Evolutionary conservation across 441 rosid species (phyloP).

Genomic region (Croton setiger): DNA sequence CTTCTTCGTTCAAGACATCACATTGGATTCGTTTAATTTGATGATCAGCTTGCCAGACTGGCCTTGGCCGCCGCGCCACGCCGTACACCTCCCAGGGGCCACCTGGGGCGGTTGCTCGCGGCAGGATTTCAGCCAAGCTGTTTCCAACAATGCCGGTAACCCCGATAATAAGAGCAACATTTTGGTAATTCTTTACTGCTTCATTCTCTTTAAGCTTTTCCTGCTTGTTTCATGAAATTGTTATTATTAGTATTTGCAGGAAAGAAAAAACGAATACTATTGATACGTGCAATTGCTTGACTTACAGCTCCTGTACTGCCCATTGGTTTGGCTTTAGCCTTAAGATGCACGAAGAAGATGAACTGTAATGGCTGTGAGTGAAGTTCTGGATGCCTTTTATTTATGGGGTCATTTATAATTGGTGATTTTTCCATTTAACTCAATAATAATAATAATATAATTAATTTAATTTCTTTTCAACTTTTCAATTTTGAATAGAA

Average conservation of each 20-base stretch:
- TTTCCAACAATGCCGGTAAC: constrained; percentile 70
- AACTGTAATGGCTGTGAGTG: too few relatives aligned
- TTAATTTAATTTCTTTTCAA: too few relatives aligned
- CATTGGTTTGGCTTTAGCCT: too few relatives aligned
- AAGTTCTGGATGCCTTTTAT: too few relatives aligned
- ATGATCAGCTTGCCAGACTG: constrained; percentile 53
- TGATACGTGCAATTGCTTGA: neutral
- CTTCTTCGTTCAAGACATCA: constrained; percentile 38
- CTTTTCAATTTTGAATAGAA: too few relatives aligned
- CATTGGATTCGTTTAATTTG: constrained; percentile 64
- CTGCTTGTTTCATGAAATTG: neutral
- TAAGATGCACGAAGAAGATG: too few relatives aligned
- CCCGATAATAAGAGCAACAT: constrained; percentile 59
- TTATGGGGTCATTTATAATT: too few relatives aligned
- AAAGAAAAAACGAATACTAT: too few relatives aligned
- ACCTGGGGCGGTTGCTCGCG: constrained; percentile 63
- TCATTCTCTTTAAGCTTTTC: neutral
- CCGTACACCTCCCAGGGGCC: constrained; percentile 53
- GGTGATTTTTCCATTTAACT: too few relatives aligned
- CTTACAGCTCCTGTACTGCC: too few relatives aligned
- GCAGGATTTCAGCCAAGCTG: constrained; percentile 69
- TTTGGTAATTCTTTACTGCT: constrained; percentile 27
- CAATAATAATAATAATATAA: too few relatives aligned
- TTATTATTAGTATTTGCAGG: too few relatives aligned
- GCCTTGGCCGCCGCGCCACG: constrained; percentile 68